These are phyloP conservation scores for Talaromyces adpressus DNA, from an alignment of 495 filamentous ascomycete species.

Conservation along the genomic window DNA sequence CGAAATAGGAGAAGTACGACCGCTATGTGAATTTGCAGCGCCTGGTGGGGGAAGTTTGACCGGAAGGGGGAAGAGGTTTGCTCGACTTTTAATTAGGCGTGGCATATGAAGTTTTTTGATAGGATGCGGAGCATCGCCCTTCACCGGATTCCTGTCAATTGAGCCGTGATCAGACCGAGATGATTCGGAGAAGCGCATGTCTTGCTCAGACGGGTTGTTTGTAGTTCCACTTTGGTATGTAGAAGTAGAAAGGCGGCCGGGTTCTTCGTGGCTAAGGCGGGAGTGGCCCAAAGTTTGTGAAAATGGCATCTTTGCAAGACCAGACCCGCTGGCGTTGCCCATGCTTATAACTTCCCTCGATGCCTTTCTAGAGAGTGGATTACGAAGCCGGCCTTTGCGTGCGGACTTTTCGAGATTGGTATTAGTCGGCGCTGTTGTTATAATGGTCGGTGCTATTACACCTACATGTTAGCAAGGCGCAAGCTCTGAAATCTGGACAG, in stretches of 20 bases:
- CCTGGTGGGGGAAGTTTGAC: conserved; percentile 45
- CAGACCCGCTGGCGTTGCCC: background rate
- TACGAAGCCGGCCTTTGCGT: conserved; percentile 30
- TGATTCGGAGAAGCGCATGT: conserved; percentile 78
- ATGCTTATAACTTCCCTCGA: background rate
- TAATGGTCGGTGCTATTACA: conserved; percentile 71
- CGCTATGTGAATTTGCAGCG: background rate
- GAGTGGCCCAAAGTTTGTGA: conserved; percentile 15
- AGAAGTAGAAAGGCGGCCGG: conserved; percentile 50
- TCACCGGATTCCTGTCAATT: conserved; percentile 62
- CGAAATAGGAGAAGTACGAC: conserved; percentile 9
- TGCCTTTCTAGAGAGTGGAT: conserved; percentile 1
- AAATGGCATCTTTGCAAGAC: background rate
- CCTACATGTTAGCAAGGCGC: background rate
- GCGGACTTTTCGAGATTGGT: conserved; percentile 38
- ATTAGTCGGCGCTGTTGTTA: conserved; percentile 84
- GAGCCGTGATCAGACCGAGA: conserved; percentile 85
- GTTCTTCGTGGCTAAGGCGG: conserved; percentile 61
- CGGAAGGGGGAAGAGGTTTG: conserved; percentile 82
- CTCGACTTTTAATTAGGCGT: conserved; percentile 73
- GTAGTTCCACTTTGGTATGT: conserved; percentile 50
- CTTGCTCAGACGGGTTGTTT: conserved; percentile 59
- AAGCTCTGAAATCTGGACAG: background rate
- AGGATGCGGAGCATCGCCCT: conserved; percentile 53
- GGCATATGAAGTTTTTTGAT: conserved; percentile 72